A percentile compares a stretch with the other conserved stretches of the same genome.
Evolutionary conservation across 306 rosid species (phyloP).

Genomic region (Heteromeles arbutifolia): DNA sequence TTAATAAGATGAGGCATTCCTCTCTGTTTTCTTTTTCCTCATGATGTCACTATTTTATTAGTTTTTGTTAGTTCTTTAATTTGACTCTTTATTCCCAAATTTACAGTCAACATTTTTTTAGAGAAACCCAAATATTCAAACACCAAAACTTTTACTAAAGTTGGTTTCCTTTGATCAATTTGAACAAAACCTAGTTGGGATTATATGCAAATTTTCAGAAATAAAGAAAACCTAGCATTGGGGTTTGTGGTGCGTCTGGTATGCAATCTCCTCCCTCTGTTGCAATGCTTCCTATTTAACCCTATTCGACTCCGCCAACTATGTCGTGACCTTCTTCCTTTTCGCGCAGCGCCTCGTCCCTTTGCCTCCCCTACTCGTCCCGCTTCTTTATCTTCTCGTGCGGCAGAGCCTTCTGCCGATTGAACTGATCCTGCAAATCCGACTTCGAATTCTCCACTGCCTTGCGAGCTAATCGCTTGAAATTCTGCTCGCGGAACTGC

Average conservation of each 20-base stretch:
- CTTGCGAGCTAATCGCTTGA: slow-evolving; percentile 60
- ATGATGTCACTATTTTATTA: not conserved
- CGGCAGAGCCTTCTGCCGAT: slow-evolving; percentile 62
- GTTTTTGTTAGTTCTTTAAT: not conserved
- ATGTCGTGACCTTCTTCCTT: slow-evolving; percentile 46
- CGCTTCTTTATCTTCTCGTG: slow-evolving; percentile 86
- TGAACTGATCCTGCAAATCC: slow-evolving; percentile 59
- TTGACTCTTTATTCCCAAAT: not conserved
- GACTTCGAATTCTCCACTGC: slow-evolving; percentile 61
- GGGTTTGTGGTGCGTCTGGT: slow-evolving; percentile 8
- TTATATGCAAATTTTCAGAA: too few species aligned
- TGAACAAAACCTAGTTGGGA: too few species aligned
- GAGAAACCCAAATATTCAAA: too few species aligned
- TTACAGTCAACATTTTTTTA: too few species aligned
- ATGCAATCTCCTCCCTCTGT: slow-evolving; percentile 42
- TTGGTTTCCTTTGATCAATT: too few species aligned
- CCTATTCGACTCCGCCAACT: slow-evolving; percentile 35
- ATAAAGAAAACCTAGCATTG: too few species aligned
- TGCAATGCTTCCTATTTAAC: slow-evolving; percentile 38
- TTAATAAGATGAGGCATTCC: slow-evolving; percentile 54
- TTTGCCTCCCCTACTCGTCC: slow-evolving; percentile 59
- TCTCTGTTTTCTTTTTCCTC: not conserved
- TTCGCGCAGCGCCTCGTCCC: slow-evolving; percentile 69
- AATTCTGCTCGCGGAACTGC: slow-evolving; percentile 64
- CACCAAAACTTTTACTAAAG: too few species aligned